Evolutionary conservation across 495 filamentous ascomycete species (phyloP).

Genomic region (Neurospora cerealis): DNA sequence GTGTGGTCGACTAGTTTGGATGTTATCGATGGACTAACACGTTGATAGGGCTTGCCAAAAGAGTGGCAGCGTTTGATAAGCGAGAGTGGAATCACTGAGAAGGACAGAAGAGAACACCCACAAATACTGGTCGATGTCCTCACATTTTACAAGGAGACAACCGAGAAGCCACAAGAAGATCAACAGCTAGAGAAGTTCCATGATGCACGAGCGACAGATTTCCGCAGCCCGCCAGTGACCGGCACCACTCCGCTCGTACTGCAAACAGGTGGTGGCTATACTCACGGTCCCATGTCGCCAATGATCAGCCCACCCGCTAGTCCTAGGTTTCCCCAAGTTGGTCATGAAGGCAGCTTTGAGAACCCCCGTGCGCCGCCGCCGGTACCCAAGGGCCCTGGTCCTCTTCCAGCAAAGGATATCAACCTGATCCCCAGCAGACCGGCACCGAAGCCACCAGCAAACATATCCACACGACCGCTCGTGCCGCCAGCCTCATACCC

Average conservation of each 20-base stretch:
- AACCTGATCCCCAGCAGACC: conserved; percentile 53
- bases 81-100: conserved; percentile 92
- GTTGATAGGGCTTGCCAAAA: conserved; percentile 72
- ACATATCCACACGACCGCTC: conserved; percentile 28
- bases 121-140: conserved; percentile 92
- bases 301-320: conserved; percentile 77
- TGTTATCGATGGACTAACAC: conserved; percentile 20
- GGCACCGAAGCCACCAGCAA: conserved; percentile 56
- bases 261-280: conserved; percentile 22
- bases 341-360: conserved; percentile 90
- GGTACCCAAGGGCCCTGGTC: conserved; percentile 51
- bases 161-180: conserved; percentile 69
- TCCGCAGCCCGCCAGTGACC: conserved; percentile 35
- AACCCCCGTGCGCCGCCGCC: conserved; percentile 91
- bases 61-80: conserved; percentile 95
- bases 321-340: conserved; percentile 78
- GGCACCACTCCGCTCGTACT: conserved; percentile 36
- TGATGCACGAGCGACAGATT: conserved; percentile 57
- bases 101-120: conserved; percentile 90
- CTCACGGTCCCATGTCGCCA: conserved; percentile 45
- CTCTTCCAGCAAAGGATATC: conserved; percentile 36
- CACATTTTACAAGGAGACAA: conserved; percentile 90
- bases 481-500: conserved; percentile 39
- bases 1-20: neutral
- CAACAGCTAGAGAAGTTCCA: conserved; percentile 94